Evolutionary conservation across 1,284 basidiomycete species (phyloP).

Genomic region (Violaceomyces palustris): DNA sequence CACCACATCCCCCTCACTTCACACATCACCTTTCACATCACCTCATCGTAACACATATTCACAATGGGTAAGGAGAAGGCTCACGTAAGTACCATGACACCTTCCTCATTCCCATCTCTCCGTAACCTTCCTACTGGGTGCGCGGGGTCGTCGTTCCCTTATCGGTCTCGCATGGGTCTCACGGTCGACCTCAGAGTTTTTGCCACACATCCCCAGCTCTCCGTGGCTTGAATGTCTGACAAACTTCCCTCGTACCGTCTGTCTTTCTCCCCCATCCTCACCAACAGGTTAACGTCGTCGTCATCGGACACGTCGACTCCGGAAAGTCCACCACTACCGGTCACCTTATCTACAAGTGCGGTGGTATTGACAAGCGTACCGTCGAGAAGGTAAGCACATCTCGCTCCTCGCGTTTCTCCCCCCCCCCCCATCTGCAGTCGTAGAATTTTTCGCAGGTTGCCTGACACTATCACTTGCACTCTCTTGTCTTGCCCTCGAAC

Average conservation of each 20-base stretch:
- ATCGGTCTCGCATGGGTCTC: too few species aligned
- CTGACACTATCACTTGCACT: background rate
- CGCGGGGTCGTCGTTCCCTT: background rate
- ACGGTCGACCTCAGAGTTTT: background rate
- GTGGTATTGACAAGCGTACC: slow-evolving; percentile 99
- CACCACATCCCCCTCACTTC: slow-evolving; percentile 22
- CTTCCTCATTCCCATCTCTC: background rate
- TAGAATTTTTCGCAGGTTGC: too few species aligned
- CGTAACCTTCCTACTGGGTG: background rate
- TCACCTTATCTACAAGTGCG: slow-evolving; percentile 99
- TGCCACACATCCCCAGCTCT: background rate
- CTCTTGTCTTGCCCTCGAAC: background rate
- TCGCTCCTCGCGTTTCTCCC: too few species aligned
- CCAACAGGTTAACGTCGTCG: slow-evolving; percentile 52
- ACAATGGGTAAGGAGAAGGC: slow-evolving; percentile 46
- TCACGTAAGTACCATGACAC: slow-evolving; percentile 29
- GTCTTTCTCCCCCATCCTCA: slow-evolving; percentile 4
- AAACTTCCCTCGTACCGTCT: slow-evolving; percentile 1
- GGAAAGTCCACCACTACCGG: slow-evolving; percentile 99
- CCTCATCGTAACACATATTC: slow-evolving; percentile 24
- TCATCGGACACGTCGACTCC: slow-evolving; percentile 53
- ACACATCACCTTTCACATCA: slow-evolving; percentile 22
- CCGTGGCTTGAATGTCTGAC: background rate
- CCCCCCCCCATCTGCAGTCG: too few species aligned
- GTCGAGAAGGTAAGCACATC: too few species aligned